These are phyloP conservation scores for Sclerotinia nivalis DNA, from an alignment of 2,329 filamentous ascomycete species.

Conservation along the genomic window DNA sequence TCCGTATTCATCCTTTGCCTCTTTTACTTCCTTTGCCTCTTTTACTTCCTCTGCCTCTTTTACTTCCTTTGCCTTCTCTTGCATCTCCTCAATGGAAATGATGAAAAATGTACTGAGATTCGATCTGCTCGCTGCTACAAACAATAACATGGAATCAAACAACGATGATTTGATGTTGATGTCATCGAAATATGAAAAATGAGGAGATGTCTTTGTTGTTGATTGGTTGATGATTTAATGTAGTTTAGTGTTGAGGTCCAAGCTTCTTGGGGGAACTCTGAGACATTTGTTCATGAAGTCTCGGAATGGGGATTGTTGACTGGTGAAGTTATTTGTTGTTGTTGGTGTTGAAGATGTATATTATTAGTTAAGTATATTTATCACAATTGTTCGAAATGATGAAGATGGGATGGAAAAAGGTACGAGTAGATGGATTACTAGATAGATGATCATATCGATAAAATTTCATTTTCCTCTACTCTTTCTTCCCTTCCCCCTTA, in stretches of 20 bases:
- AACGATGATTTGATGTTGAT: neutral
- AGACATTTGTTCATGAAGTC: too few relatives aligned
- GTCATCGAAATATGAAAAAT: neutral
- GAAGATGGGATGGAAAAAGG: too few relatives aligned
- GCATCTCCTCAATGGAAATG: neutral
- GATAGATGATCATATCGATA: too few relatives aligned
- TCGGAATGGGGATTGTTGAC: too few relatives aligned
- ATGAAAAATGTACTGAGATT: neutral
- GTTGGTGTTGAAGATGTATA: too few relatives aligned
- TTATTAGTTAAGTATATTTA: neutral
- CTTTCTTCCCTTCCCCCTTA: too few relatives aligned
- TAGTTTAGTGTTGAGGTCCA: neutral
- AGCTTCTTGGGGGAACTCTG: too few relatives aligned
- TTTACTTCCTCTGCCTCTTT: neutral
- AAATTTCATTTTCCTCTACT: too few relatives aligned
- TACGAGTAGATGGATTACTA: neutral
- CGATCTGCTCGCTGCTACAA: neutral
- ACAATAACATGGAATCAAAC: neutral
- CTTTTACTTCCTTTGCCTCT: neutral
- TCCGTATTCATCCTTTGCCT: too few relatives aligned
- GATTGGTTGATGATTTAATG: neutral
- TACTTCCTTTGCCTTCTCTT: neutral
- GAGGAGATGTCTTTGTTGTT: neutral
- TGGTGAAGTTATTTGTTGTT: too few relatives aligned
- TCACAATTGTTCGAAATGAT: neutral